Percentiles rank a stretch among this genome's conserved stretches.
Conservation (phyloP, 108 stramenopile species). For the Tribonema minus region DNA sequence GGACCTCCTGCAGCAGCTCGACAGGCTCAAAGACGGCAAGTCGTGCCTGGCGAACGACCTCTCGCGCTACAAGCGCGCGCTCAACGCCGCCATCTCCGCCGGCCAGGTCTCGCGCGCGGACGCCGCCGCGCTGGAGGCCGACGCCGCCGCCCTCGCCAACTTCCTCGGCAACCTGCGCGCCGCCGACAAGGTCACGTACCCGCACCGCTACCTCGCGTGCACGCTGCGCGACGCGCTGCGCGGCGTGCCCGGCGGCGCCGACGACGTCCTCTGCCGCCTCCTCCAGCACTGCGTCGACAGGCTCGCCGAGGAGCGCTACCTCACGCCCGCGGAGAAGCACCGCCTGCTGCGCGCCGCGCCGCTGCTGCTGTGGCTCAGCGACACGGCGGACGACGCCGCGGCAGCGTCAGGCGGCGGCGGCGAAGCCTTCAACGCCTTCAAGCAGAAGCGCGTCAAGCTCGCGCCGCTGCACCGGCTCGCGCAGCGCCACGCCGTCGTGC, state of each 20-base stretch:
- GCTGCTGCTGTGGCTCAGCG: conserved; percentile 45
- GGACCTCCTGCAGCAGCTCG: conserved; percentile 50
- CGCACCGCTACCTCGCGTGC: no score
- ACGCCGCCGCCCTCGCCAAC: no score
- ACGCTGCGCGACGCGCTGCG: no score
- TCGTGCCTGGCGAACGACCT: conserved; percentile 53
- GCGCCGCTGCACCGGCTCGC: conserved; percentile 35
- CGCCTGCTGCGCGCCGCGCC: conserved; percentile 47
- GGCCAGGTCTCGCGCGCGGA: no score
- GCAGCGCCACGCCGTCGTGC: conserved; percentile 45
- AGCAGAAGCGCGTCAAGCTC: conserved; percentile 42
- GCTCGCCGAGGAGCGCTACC: conserved; percentile 26
- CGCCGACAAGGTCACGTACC: no score
- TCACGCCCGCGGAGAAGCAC: conserved; percentile 56
- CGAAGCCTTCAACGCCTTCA: conserved; percentile 45
- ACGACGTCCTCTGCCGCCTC: no score
- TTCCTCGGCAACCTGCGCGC: no score
- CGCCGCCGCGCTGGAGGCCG: no score
- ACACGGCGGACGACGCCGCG: no score
- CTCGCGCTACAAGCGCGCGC: conserved; percentile 52
- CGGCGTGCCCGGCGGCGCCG: no score
- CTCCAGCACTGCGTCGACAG: no score
- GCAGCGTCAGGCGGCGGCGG: neutral
- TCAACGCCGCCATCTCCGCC: no score
- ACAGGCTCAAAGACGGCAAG: conserved; percentile 51